These are phyloP conservation scores for Aspergillus piperis DNA, from an alignment of 2,329 filamentous ascomycete genomes.

Conservation along the genomic window DNA sequence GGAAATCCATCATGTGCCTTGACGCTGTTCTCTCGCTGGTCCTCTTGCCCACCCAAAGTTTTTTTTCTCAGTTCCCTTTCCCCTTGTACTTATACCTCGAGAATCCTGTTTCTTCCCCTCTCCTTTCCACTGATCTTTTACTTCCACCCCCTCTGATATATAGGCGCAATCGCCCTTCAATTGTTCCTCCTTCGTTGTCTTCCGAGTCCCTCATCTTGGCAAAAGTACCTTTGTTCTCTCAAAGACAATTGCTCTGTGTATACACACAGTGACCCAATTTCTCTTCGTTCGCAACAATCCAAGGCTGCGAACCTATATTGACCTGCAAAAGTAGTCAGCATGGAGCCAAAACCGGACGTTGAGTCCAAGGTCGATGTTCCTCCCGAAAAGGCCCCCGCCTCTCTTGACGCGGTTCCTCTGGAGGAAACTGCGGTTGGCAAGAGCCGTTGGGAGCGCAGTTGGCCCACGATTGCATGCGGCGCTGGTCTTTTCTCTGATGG, in stretches of 20 bases:
- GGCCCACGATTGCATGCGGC: constrained; percentile 83
- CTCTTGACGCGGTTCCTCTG: constrained; percentile 10
- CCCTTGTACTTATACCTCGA: neutral
- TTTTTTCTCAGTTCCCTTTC: neutral
- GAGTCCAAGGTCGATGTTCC: constrained; percentile 1
- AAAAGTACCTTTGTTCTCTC: too few relatives aligned
- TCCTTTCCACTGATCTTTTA: neutral
- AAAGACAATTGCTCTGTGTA: too few relatives aligned
- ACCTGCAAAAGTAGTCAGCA: neutral
- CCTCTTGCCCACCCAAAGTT: neutral
- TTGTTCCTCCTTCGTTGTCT: too few relatives aligned
- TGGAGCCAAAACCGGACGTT: neutral
- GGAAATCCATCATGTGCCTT: constrained; percentile 5
- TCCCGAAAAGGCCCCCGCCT: constrained; percentile 7
- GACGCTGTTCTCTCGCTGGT: neutral
- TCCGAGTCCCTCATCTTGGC: too few relatives aligned
- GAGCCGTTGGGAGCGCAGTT: constrained; percentile 56
- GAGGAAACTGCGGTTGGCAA: constrained; percentile 26
- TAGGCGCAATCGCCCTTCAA: too few relatives aligned
- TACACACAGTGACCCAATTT: neutral
- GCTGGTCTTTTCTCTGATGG: constrained; percentile 89
- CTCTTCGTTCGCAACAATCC: neutral
- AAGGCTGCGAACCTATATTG: neutral
- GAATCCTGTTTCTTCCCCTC: neutral
- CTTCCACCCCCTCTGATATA: neutral